Evolutionary conservation across 768 basidiomycete species (phyloP).

Genomic region (Suillus tomentosus): DNA sequence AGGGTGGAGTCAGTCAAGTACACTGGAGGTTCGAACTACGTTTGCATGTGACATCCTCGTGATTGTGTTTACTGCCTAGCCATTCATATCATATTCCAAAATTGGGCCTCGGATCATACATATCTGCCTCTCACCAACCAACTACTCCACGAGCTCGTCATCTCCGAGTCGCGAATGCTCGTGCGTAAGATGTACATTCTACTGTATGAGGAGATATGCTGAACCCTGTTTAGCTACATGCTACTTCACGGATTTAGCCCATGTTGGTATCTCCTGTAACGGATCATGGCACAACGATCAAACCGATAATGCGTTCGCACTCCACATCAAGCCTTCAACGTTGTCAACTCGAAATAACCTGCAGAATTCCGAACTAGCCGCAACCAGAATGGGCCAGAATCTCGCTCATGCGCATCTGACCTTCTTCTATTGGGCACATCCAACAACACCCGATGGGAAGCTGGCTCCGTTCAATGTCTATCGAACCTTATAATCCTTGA

Average conservation of each 20-base stretch:
- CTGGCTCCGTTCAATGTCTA: not conserved
- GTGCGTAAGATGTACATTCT: too few species aligned
- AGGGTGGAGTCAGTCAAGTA: too few species aligned
- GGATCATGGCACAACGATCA: not conserved
- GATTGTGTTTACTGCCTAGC: too few species aligned
- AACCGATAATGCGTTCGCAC: not conserved
- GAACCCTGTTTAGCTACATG: not conserved
- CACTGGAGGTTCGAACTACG: too few species aligned
- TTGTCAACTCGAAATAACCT: not conserved
- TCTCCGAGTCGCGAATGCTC: too few species aligned
- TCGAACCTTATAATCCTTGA: not conserved
- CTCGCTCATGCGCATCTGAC: not conserved
- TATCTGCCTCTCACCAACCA: too few species aligned
- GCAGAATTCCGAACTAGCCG: not conserved
- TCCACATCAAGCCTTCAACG: not conserved
- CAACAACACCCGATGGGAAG: not conserved
- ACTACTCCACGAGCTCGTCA: too few species aligned
- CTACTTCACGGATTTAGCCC: not conserved
- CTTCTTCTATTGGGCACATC: too few species aligned
- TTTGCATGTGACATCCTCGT: too few species aligned
- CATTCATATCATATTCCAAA: too few species aligned
- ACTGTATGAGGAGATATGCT: not conserved
- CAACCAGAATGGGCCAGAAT: not conserved
- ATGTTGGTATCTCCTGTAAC: not conserved
- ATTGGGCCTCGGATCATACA: too few species aligned